These are phyloP conservation scores for Heterobasidion annosum DNA, from an alignment of 1,284 basidiomycete species.

Conservation along the genomic window DNA sequence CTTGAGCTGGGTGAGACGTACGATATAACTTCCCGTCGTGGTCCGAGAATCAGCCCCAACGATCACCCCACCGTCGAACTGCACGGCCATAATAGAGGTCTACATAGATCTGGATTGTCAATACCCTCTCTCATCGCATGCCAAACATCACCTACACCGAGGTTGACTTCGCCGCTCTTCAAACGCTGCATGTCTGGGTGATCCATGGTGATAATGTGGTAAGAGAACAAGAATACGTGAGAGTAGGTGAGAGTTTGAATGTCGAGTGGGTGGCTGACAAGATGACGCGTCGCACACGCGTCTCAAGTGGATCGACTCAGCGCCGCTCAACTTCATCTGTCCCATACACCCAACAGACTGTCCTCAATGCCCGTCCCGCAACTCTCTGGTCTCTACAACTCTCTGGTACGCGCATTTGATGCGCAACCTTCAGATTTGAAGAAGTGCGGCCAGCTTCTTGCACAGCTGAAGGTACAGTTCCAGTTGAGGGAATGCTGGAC, in stretches of 20 bases:
- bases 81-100: conserved; percentile 99
- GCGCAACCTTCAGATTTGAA: conserved; percentile 56
- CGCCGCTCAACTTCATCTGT: conserved; percentile 6
- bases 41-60: conserved; percentile 97
- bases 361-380: conserved; percentile 39
- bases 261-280: conserved; percentile 15
- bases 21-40: conserved; percentile 95
- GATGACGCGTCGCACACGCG: conserved; percentile 51
- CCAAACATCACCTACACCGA: conserved; percentile 59
- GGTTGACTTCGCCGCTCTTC: conserved; percentile 90
- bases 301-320: conserved; percentile 16
- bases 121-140: background rate
- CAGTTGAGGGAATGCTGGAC: background rate
- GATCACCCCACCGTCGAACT: conserved; percentile 91
- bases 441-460: conserved; percentile 51
- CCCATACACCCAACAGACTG: background rate
- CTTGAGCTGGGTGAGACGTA: conserved; percentile 24
- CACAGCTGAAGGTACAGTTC: conserved; percentile 60
- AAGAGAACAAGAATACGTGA: conserved; percentile 11
- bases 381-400: conserved; percentile 52
- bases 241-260: conserved; percentile 14
- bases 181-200: conserved; percentile 67
- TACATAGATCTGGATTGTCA: conserved; percentile 19
- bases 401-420: conserved; percentile 53
- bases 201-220: conserved; percentile 41